Conservation (phyloP, 495 filamentous ascomycete species). For the Hyaloscypha finlandica region DNA sequence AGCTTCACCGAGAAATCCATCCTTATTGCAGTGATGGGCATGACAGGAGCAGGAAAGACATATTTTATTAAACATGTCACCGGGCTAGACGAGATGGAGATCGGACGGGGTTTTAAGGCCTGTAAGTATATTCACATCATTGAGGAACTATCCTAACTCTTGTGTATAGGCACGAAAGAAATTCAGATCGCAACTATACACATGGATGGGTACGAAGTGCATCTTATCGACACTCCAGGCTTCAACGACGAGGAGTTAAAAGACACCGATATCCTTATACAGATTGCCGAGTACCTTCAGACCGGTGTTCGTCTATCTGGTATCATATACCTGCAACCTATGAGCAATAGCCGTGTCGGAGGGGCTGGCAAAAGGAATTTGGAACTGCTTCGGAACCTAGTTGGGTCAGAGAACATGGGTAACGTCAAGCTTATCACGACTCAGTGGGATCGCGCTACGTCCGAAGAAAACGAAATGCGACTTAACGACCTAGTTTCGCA, state of each 20-base stretch:
- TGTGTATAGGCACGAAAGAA: neutral
- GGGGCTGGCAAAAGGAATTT: neutral
- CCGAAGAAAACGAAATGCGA: neutral
- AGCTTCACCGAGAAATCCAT: neutral
- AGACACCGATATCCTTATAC: neutral
- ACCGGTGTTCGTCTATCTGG: conserved; percentile 1
- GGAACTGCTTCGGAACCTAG: neutral
- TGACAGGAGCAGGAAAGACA: conserved; percentile 7
- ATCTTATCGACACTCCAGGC: neutral
- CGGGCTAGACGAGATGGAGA: neutral
- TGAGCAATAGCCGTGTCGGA: neutral
- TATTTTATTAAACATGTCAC: neutral
- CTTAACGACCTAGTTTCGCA: neutral
- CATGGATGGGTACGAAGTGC: conserved; percentile 1
- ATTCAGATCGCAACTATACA: conserved; percentile 1
- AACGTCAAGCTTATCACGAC: conserved; percentile 1
- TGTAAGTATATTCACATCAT: neutral
- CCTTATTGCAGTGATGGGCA: conserved; percentile 5
- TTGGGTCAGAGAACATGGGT: neutral
- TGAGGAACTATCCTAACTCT: neutral
- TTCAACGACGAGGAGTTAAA: neutral
- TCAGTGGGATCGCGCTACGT: neutral
- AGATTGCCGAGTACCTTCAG: neutral
- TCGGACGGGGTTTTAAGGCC: neutral
- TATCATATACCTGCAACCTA: neutral